A percentile compares a stretch with the other conserved stretches of the same genome.
phyloP scores from a whole-genome alignment of 768 basidiomycete genomes.

The Leucosporidium creatinivorum region DNA sequence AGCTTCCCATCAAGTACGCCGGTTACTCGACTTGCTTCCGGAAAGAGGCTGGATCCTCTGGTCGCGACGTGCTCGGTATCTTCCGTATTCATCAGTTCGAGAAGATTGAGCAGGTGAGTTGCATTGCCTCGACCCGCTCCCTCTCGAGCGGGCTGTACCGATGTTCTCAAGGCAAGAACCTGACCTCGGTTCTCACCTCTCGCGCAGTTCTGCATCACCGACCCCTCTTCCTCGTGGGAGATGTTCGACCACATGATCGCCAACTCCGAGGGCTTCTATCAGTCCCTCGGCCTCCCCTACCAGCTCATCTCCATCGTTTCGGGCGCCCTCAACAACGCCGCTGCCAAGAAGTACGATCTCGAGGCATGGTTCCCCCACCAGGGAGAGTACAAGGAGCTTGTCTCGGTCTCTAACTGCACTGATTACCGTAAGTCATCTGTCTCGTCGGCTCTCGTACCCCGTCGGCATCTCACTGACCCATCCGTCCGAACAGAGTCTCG shows the following conservation, averaged over 20 bases:
- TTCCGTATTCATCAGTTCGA: constrained; percentile 99
- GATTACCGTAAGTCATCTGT: constrained; percentile 75
- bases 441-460: neutral
- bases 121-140: too few species aligned
- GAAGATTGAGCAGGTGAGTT: constrained; percentile 70
- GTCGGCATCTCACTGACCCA: neutral
- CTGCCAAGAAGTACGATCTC: constrained; percentile 92
- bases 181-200: neutral
- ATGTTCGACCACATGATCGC: constrained; percentile 86
- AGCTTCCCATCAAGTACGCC: constrained; percentile 75
- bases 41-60: constrained; percentile 95
- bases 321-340: constrained; percentile 91
- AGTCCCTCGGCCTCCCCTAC: constrained; percentile 86
- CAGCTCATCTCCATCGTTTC: constrained; percentile 91
- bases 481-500: constrained; percentile 61
- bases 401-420: constrained; percentile 96
- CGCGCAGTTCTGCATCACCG: constrained; percentile 80
- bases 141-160: neutral
- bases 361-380: constrained; percentile 99
- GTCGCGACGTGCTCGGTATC: constrained; percentile 98
- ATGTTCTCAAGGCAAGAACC: too few species aligned
- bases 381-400: constrained; percentile 89
- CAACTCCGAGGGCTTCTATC: constrained; percentile 89
- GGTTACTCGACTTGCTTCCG: constrained; percentile 83
- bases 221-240: constrained; percentile 88